Conservation (phyloP, 352 stramenopile species). For the Pythium folliculosum region DNA sequence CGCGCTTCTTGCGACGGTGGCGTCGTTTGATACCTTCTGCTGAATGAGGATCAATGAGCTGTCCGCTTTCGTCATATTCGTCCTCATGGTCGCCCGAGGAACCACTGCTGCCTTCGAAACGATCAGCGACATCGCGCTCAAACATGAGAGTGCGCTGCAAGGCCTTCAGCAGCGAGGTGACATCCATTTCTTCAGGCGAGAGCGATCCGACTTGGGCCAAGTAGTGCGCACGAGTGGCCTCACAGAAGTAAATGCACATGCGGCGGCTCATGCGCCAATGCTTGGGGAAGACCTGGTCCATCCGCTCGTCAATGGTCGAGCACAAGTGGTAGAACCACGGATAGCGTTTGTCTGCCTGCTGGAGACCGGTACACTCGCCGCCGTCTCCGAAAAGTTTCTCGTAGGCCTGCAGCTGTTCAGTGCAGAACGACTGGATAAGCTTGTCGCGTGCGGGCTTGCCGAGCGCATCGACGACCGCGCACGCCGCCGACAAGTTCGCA, state of each 20-base stretch:
- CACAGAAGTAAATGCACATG: constrained; percentile 93
- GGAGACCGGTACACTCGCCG: constrained; percentile 52
- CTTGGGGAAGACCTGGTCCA: constrained; percentile 94
- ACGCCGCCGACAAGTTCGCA: constrained; percentile 66
- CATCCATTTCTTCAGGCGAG: constrained; percentile 75
- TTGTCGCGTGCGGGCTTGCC: constrained; percentile 69
- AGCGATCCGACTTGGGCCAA: constrained; percentile 64
- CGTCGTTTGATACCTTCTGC: constrained; percentile 77
- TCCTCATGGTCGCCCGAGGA: constrained; percentile 49
- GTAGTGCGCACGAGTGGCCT: constrained; percentile 77
- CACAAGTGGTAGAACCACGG: constrained; percentile 84
- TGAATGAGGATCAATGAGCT: constrained; percentile 72
- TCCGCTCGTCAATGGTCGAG: constrained; percentile 71
- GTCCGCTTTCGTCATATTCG: constrained; percentile 71
- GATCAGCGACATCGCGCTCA: constrained; percentile 66
- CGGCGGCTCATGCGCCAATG: constrained; percentile 95
- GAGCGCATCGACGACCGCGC: constrained; percentile 67
- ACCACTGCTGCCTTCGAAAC: constrained; percentile 57
- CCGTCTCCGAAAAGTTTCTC: constrained; percentile 63
- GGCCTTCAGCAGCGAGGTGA: constrained; percentile 68
- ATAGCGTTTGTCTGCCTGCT: constrained; percentile 72
- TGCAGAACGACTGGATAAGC: constrained; percentile 71
- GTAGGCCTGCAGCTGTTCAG: constrained; percentile 64
- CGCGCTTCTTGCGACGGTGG: constrained; percentile 73
- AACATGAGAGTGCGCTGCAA: constrained; percentile 81